Evolutionary conservation across 257 asterid species (phyloP), one percentile per base, ranked within the genome.

Genomic region (Solanum chilense): DNA sequence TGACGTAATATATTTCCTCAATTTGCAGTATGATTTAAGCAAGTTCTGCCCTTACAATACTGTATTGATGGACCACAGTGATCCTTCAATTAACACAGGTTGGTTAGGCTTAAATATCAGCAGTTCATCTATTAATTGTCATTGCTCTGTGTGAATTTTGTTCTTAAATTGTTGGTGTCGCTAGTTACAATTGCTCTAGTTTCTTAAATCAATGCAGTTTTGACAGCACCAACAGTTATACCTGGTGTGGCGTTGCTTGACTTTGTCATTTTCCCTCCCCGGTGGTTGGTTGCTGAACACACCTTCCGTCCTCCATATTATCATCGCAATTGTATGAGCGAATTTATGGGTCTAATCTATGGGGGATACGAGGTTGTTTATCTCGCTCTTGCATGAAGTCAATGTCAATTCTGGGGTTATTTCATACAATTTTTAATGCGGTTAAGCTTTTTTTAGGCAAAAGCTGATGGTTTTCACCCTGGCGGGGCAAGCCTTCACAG

Each of bases 401-500:
- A 7, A 70, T 84, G 10, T 10, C 47, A 18, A 44, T 58, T 83
- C 83, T 39, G n/a, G 80, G 68, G 68, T 77, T 87, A 23, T 68
- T 64, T 52, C 66, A 29, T 31, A 18, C 41, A 70, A 70, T 47
- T 70, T 74, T 85, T 33, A 77, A 83, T 56, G 9, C 42, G 82
- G 45, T 87, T 85, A 12, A 21, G 39, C 60, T 88, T 45, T 90
- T 83, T 90, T 75, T 96, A 97, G 99, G 99, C 99, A 89, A 97
- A 97, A 94, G 98, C 98, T 58, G 99, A 93, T 89, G 99, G 99
- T 58, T 97, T 97, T 93, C 91, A 93, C 71, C 98, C 99, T 10
- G 99, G 99, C 23, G 99, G 99, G 33, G 99, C 99, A 77, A 97
- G 99, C 92, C 99, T 97, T 33, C 99, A 97, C 88, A 95, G 98